Base-by-base conservation (phyloP, 352 stramenopile genomes). In the Thalassiosira ordinaria region DNA sequence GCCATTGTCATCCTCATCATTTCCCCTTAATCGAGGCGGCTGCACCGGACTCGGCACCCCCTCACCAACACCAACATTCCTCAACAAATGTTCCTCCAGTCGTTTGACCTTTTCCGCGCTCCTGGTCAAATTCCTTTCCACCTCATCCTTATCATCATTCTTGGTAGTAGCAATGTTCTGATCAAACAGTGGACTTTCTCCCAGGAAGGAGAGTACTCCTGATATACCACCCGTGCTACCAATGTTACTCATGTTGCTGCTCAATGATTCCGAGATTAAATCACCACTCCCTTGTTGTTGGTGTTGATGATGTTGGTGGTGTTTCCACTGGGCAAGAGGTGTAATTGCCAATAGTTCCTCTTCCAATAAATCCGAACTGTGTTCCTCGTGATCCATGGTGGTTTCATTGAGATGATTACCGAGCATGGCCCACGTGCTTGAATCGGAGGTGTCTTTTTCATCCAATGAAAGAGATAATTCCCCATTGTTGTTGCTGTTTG, bases 361-460 rank as follows among this genome's bases (percentile, higher is more conserved):
- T 26, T 26, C 46, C 46, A 55, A 18, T n/a, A n/a, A n/a, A n/a
- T n/a, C n/a, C n/a, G 27, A 22, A 6, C 16, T 26, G 5, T 55
- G 5, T 6, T 47, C 61, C n/a, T 26, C 24, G 5, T 73, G 16
- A 26, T 55, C 60, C 53, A 56, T 22, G 24, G 29, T 62, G 16
- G 33, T 68, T 37, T 80, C 68, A 24, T 84, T 70, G 8, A 78
- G 26, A 46, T 84, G 46, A 70, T 73, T 67, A 2, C 65, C 67
- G 67, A 76, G 33, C 76, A 76, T 82, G 56, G 65, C 63, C 73
- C 64, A 82, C 8, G 49, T 51, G 5, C 56, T 63, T 29, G 46
- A 47, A 7, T 39, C 53, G 9, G 62, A 73, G 3, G 24, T 24
- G 27, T 68, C 52, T 7, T 52, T 64, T 18, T 80, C 56, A 4